These are phyloP conservation scores for Galeopsis tetrahit DNA, from an alignment of 257 asterid genomes.

Conservation along the genomic window DNA sequence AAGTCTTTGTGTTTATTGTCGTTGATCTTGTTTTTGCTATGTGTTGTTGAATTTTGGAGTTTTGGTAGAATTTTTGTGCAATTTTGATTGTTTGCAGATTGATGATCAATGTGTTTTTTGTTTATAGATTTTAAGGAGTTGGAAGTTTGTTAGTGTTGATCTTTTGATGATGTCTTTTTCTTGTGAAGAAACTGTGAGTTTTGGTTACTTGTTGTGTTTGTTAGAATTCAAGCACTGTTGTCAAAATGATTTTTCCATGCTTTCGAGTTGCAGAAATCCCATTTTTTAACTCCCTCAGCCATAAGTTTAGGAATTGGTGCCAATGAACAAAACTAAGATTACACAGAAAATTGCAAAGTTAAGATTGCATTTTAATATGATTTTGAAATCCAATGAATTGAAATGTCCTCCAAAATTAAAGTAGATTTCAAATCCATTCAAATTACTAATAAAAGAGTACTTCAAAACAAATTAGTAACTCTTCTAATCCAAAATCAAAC, in stretches of 20 bases:
- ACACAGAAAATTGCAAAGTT: neutral
- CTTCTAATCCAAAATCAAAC: neutral
- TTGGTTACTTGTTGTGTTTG: no score
- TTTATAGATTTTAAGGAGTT: constrained; percentile 21
- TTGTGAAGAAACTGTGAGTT: constrained; percentile 1
- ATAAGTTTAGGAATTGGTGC: constrained; percentile 23
- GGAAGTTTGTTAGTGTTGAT: constrained; percentile 9
- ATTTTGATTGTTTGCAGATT: constrained; percentile 2
- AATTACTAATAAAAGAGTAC: neutral
- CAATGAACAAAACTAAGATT: constrained; percentile 36
- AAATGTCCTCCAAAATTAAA: neutral
- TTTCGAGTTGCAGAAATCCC: no score
- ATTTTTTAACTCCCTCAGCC: constrained; percentile 48
- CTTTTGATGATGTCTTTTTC: constrained; percentile 16
- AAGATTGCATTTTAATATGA: neutral
- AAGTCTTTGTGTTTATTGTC: constrained; percentile 18
- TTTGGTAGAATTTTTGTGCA: constrained; percentile 12
- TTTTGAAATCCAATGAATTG: neutral
- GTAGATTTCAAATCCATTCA: neutral
- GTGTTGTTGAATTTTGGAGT: constrained; percentile 21
- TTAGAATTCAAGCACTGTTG: no score
- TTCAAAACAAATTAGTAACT: neutral
- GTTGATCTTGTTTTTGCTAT: constrained; percentile 36
- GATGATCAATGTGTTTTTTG: constrained; percentile 31
- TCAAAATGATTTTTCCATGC: no score